These are phyloP conservation scores for Solanum raphanifolium DNA, from an alignment of 257 asterid genomes.

Conservation along the genomic window DNA sequence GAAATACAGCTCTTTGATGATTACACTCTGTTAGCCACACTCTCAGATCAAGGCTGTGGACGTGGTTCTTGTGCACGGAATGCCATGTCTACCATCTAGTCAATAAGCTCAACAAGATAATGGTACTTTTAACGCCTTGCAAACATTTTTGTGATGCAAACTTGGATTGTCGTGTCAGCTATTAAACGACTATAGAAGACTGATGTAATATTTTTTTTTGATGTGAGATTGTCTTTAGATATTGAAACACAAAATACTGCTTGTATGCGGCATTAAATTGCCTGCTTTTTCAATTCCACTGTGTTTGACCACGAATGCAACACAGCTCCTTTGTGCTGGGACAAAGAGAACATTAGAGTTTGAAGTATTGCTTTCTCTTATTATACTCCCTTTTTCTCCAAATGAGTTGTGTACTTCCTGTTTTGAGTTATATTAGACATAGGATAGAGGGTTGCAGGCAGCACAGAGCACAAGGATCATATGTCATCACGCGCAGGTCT, in stretches of 20 bases:
- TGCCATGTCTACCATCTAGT: constrained; percentile 2
- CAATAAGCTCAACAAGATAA: background rate
- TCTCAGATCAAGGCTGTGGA: constrained; percentile 3
- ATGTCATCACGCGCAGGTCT: background rate
- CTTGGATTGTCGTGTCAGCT: background rate
- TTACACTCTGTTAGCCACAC: constrained; percentile 6
- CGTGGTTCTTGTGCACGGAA: background rate
- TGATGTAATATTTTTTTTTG: background rate
- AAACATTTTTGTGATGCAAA: background rate
- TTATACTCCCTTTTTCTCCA: background rate
- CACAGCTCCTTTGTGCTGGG: background rate
- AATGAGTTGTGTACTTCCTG: background rate
- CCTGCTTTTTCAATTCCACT: background rate
- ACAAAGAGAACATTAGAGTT: background rate
- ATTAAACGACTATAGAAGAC: background rate
- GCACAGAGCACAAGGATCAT: background rate
- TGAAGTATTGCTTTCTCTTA: background rate
- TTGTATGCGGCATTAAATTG: background rate
- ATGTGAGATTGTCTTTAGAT: background rate
- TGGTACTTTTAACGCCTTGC: background rate
- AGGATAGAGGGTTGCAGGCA: background rate
- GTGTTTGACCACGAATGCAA: background rate
- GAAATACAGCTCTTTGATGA: constrained; percentile 34
- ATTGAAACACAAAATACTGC: background rate
- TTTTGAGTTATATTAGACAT: background rate